Evolutionary conservation across 148 eudicot genomes (phyloP).

Genomic region (Rhododendron ferrugineum): DNA sequence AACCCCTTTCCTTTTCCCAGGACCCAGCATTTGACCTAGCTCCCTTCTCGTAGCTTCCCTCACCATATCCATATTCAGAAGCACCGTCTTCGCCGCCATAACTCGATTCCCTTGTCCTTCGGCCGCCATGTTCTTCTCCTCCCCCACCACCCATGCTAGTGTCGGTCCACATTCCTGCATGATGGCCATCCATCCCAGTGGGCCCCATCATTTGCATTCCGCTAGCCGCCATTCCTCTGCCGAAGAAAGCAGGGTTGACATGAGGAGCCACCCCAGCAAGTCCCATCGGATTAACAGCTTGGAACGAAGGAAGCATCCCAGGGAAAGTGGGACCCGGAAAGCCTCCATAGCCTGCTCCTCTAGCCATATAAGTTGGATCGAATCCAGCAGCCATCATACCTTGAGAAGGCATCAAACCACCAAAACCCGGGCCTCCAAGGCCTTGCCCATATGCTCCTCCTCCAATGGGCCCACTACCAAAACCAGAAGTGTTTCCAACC

Average conservation of each 20-base stretch:
- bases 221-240: conserved; percentile 67
- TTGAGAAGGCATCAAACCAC: conserved; percentile 78
- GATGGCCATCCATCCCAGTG: conserved; percentile 68
- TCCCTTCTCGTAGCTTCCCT: conserved; percentile 61
- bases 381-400: conserved; percentile 88
- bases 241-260: conserved; percentile 87
- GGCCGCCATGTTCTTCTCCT: conserved; percentile 69
- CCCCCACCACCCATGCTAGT: conserved; percentile 72
- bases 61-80: conserved; percentile 77
- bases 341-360: conserved; percentile 77
- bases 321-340: conserved; percentile 70
- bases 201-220: conserved; percentile 83
- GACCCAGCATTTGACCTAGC: conserved; percentile 52
- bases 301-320: conserved; percentile 83
- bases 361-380: conserved; percentile 83
- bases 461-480: conserved; percentile 41
- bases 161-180: conserved; percentile 75
- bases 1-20: conserved; percentile 62
- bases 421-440: conserved; percentile 66
- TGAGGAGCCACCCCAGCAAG: conserved; percentile 91
- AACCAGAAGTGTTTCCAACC: conserved; percentile 37
- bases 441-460: conserved; percentile 65
- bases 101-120: conserved; percentile 73
- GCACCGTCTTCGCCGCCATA: conserved; percentile 88
- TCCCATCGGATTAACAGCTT: conserved; percentile 70